Conservation (phyloP, 176 grass and related monocot species). For the Paspalum notatum region DNA sequence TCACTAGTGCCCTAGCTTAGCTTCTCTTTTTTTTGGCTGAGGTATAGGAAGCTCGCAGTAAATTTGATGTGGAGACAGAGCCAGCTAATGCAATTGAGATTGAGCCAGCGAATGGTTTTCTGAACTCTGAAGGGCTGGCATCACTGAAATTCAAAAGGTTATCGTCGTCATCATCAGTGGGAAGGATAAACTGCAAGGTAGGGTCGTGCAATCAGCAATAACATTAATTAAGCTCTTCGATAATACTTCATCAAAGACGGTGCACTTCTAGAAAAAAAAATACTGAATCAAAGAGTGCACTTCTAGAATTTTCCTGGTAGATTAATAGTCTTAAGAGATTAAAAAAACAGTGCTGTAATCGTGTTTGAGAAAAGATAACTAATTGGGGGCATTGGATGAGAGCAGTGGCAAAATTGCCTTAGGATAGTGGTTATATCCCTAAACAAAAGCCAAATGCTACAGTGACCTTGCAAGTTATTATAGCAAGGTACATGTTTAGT, state of each 20-base stretch:
- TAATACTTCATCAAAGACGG: neutral
- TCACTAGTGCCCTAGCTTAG: neutral
- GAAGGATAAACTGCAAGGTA: slow-evolving; percentile 98
- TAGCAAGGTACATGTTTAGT: neutral
- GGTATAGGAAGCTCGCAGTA: slow-evolving; percentile 85
- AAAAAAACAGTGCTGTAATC: neutral
- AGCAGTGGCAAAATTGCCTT: neutral
- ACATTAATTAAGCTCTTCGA: slow-evolving; percentile 22
- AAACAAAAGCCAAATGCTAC: neutral
- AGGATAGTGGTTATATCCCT: neutral
- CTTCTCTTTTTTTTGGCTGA: slow-evolving; percentile 14
- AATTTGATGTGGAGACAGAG: slow-evolving; percentile 90
- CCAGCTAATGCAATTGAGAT: slow-evolving; percentile 71
- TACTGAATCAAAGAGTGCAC: no score
- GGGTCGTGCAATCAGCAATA: slow-evolving; percentile 15
- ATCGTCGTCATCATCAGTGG: slow-evolving; percentile 49
- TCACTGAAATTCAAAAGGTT: slow-evolving; percentile 69
- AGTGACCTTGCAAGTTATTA: neutral
- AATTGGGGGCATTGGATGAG: neutral
- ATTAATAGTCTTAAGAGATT: neutral
- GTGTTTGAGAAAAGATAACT: neutral
- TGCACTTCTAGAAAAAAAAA: neutral
- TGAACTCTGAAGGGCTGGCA: slow-evolving; percentile 65
- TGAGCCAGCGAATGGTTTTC: slow-evolving; percentile 64
- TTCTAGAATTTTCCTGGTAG: no score